Base-by-base conservation (phyloP, 2,329 filamentous ascomycete genomes). In the Penicillium sp. region DNA sequence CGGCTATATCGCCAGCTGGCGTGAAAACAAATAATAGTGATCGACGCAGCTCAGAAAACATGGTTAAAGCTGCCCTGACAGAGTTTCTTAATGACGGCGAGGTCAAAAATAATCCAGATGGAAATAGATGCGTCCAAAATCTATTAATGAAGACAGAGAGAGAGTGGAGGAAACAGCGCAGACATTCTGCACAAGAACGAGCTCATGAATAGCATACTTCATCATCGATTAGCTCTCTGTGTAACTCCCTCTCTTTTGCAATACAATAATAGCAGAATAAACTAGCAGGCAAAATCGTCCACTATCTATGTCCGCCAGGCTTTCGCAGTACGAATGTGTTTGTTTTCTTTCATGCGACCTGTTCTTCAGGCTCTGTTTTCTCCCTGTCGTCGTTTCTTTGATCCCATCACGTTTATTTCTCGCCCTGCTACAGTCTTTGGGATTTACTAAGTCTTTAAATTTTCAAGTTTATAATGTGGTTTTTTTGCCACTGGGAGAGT, bases 141-240 rank as follows among this genome's bases (percentile, higher is more conserved):
- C 74, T 82, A 14, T 72, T 86, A 24, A 79, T 86, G 79, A 81
- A 84, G 63, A 83, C 82, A 20, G 82, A 85, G 64, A 79, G 80
- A 64, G 81, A 85, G 63, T 69, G 85, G 55, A 57, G 59, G 24
- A 52, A 52, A 38, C 33, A 61, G 26, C 47, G 62, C 28, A 56
- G 62, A 38, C 50, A 60, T 50, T 62, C 60, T 11, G 33, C 23
- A 30, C 52, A 55, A 23, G 45, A 55, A 23, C 28, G 42, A 5
- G 42, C 28, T 45, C 5, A 21, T 16, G 42, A 53, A 12, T 43
- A 42, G 40, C n/a, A 30, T 30, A 9, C 28, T 30, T 33, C 28
- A 7, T 11, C n/a, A n/a, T n/a, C n/a, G n/a, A n/a, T n/a, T n/a
- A n/a, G n/a, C n/a, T n/a, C n/a, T n/a, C n/a, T n/a, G n/a, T n/a